These are phyloP conservation scores for Monosporascus ibericus DNA, from an alignment of 2,329 filamentous ascomycete genomes.

Conservation along the genomic window DNA sequence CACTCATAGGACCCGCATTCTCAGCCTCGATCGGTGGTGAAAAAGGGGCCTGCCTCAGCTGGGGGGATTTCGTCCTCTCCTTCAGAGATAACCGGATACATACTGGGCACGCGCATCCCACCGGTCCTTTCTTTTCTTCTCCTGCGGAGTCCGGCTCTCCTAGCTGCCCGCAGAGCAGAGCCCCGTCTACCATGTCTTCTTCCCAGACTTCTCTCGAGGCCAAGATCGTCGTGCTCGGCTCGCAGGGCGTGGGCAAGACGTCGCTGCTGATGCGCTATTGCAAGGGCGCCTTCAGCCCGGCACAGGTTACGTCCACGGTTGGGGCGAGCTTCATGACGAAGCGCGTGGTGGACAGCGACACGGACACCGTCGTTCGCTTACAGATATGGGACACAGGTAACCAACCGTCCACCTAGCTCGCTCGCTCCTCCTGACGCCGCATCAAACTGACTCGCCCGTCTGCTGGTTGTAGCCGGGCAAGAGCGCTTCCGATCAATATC, in stretches of 20 bases:
- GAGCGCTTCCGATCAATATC: slow-evolving; percentile 94
- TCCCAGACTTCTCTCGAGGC: slow-evolving; percentile 74
- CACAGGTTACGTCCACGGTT: slow-evolving; percentile 63
- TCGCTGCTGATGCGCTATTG: slow-evolving; percentile 71
- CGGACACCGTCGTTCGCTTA: slow-evolving; percentile 78
- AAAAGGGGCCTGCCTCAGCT: background rate
- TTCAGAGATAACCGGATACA: too few species aligned
- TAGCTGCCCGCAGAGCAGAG: background rate
- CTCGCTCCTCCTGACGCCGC: slow-evolving; percentile 2
- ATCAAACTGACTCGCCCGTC: slow-evolving; percentile 1
- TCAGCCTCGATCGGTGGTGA: background rate
- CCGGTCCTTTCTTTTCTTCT: background rate
- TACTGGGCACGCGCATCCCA: background rate
- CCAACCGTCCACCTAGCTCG: slow-evolving; percentile 4
- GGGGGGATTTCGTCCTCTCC: background rate
- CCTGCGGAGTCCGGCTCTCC: background rate
- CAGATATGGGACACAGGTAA: slow-evolving; percentile 91
- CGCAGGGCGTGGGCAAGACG: slow-evolving; percentile 75
- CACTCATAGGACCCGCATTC: background rate
- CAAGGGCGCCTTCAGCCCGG: slow-evolving; percentile 63
- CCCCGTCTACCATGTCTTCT: slow-evolving; percentile 39
- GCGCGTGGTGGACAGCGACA: slow-evolving; percentile 74
- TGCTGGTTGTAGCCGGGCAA: slow-evolving; percentile 60
- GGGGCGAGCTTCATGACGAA: slow-evolving; percentile 77
- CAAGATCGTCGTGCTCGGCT: slow-evolving; percentile 75